A percentile compares a stretch with the other conserved stretches of the same genome.
Evolutionary conservation across 352 stramenopile species (phyloP).

Genomic region (Phytophthora chlamydospora): DNA sequence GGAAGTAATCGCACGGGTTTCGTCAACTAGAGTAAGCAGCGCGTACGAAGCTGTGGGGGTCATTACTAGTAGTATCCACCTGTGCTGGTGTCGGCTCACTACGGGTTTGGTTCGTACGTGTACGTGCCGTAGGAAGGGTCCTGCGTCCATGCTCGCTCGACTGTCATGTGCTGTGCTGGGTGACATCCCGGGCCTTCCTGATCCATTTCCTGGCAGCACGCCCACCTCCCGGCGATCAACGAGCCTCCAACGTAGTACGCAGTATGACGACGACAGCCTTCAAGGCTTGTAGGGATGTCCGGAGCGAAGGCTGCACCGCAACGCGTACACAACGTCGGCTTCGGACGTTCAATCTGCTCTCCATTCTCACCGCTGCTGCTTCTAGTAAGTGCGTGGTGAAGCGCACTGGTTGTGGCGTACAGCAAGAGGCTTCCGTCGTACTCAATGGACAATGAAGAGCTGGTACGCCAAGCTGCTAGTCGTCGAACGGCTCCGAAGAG

Average conservation of each 20-base stretch:
- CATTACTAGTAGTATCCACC: neutral
- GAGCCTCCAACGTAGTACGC: conserved; percentile 58
- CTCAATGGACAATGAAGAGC: conserved; percentile 28
- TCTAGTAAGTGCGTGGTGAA: conserved; percentile 29
- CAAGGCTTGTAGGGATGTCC: conserved; percentile 29
- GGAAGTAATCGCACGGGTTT: too few species aligned
- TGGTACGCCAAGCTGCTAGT: conserved; percentile 38
- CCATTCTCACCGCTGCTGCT: neutral
- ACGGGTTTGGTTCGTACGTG: conserved; percentile 35
- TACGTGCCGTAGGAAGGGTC: conserved; percentile 50
- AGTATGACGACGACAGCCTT: conserved; percentile 47
- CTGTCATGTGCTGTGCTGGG: conserved; percentile 37
- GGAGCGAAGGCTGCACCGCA: conserved; percentile 42
- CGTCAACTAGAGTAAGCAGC: conserved; percentile 7
- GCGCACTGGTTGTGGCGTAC: conserved; percentile 43
- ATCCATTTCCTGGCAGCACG: conserved; percentile 54
- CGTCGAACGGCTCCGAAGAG: conserved; percentile 52
- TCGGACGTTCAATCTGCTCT: neutral
- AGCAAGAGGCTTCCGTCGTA: conserved; percentile 55
- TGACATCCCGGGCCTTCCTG: conserved; percentile 43
- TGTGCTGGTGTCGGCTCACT: conserved; percentile 4
- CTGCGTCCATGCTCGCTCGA: conserved; percentile 34
- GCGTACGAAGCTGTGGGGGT: neutral
- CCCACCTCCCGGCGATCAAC: conserved; percentile 52
- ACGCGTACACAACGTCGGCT: conserved; percentile 38